Base-by-base conservation (phyloP, 768 basidiomycete species). In the Leccinum subgranulosum region DNA sequence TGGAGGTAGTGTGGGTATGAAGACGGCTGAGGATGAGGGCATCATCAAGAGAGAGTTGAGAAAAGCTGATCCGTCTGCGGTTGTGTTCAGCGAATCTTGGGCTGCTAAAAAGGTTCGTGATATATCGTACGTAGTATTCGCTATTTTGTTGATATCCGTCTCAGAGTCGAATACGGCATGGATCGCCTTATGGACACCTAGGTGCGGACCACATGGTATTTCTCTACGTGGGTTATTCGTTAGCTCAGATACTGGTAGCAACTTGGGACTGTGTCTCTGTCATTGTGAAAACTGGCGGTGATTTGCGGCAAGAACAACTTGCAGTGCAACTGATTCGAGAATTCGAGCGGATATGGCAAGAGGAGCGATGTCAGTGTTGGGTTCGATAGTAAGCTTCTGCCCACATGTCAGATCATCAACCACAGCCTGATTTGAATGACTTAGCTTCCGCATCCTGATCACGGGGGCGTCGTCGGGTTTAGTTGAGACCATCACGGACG, bases 271-370 rank as follows among this genome's bases (percentile, higher is more conserved):
- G 94, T 64, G 83, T 97, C 46, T 96, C 95, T 8, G 94, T 98
- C 41, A 99, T 99, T 58, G 94, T 99, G 69, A 99, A 99, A 76
- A 98, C 95, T 6, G 96, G 96, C 3, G 95, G 89, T 33, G 97
- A 99, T 72, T 72, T 99, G 54, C 85, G 97, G 46, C 97, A 99
- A 75, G 97, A 99, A 69, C 97, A 99, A 73, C 80, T 99, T 23
- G 97, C 97, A 4, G 92, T 96, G 6, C 94, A 97, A 65, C 83
- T 99, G 11, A 94, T 99, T 55, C 88, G 83, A 60, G 90, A 95
- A 66, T 98, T 99, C 66, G 88, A 91, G 66, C 79, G 82, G 58
- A 97, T 99, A 67, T 99, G 94, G 94, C 86, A 86, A 65, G 96
- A 98, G 63, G 95, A 98, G 74, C 89, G 85, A 25, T 93, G 88